Evolutionary conservation across 2,329 filamentous ascomycete species (phyloP).

Genomic region (Aspergillus sp.): DNA sequence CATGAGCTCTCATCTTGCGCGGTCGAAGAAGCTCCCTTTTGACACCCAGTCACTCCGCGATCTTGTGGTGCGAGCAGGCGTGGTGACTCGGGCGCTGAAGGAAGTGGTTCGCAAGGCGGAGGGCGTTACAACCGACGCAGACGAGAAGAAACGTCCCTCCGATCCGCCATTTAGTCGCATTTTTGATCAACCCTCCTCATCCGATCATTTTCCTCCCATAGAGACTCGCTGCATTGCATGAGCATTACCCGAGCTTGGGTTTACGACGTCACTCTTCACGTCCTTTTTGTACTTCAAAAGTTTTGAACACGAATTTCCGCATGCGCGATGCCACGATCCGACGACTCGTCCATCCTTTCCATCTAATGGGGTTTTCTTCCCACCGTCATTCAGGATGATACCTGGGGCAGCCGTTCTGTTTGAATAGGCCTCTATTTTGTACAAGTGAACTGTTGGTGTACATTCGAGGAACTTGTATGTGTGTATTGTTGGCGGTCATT

Average conservation of each 20-base stretch:
- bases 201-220: conserved; percentile 31
- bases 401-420: conserved; percentile 5
- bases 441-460: conserved; percentile 19
- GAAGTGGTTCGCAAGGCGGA: conserved; percentile 51
- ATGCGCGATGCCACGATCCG: conserved; percentile 15
- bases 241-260: neutral
- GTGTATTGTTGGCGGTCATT: conserved; percentile 22
- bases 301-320: conserved; percentile 14
- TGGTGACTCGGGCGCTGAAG: conserved; percentile 49
- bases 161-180: conserved; percentile 50
- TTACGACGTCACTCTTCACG: conserved; percentile 4
- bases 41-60: conserved; percentile 64
- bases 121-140: conserved; percentile 37
- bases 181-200: conserved; percentile 40
- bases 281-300: conserved; percentile 14
- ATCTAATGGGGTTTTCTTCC: conserved; percentile 7
- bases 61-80: conserved; percentile 54
- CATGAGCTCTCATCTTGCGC: conserved; percentile 22
- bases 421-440: conserved; percentile 20
- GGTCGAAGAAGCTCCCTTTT: conserved; percentile 59
- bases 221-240: conserved; percentile 22
- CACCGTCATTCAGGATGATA: neutral
- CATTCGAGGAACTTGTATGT: conserved; percentile 11
- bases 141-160: conserved; percentile 27
- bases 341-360: conserved; percentile 8